Evolutionary conservation across 768 basidiomycete genomes (phyloP).

Genomic region (Rhodotorula taiwanensis): DNA sequence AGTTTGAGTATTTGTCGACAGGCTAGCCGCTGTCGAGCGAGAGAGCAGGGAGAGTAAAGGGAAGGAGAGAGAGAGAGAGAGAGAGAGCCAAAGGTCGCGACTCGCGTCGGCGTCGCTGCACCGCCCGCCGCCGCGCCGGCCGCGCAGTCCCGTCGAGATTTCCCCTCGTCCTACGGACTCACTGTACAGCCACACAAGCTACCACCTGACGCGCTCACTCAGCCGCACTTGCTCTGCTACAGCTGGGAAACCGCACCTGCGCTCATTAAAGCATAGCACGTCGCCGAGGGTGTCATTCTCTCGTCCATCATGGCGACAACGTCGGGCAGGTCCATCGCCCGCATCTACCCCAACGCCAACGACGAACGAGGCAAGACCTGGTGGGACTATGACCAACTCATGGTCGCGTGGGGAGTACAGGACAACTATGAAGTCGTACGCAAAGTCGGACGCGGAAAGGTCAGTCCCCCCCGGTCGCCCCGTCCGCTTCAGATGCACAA

Average conservation of each 20-base stretch:
- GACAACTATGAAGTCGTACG: slow-evolving; percentile 35
- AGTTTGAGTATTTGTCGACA: too few species aligned
- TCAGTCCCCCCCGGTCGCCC: not conserved
- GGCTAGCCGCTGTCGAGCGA: not conserved
- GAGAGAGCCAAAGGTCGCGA: not conserved
- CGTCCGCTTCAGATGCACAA: too few species aligned
- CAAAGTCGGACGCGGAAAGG: slow-evolving; percentile 27
- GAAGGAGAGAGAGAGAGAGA: not conserved
- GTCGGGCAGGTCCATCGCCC: slow-evolving; percentile 16
- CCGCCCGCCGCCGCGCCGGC: too few species aligned
- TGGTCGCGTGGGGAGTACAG: slow-evolving; percentile 50
- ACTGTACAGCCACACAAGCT: not conserved
- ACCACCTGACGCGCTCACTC: not conserved
- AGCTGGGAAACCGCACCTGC: too few species aligned
- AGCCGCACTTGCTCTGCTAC: too few species aligned
- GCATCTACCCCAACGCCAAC: slow-evolving; percentile 45
- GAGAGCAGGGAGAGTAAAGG: not conserved
- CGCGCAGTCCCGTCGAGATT: too few species aligned
- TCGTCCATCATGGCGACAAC: slow-evolving; percentile 1
- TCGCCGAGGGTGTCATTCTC: not conserved
- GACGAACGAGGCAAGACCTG: slow-evolving; percentile 36
- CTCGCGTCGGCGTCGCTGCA: not conserved
- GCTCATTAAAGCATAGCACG: not conserved
- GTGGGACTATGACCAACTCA: slow-evolving; percentile 61
- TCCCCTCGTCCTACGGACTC: too few species aligned